Evolutionary conservation across 768 basidiomycete genomes (phyloP), one percentile per base, ranked within the genome.

Genomic region (Mycena alexandri): DNA sequence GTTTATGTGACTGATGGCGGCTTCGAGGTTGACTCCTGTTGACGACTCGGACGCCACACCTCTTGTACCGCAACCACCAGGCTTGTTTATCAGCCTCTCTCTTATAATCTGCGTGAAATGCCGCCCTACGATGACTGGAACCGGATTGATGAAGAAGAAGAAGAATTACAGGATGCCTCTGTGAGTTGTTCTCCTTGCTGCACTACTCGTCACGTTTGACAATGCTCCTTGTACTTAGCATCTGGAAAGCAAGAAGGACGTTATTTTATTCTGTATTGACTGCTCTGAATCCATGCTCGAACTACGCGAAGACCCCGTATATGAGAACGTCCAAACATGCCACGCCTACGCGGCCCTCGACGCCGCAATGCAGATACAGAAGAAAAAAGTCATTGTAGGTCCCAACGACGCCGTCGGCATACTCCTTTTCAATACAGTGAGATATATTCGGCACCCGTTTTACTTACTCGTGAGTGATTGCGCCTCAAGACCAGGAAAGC

Each of bases 211-310:
- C 48, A 50, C 25, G 33, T 48, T 19, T 47, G 5, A 1, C 11
- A 13, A 67, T 17, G 24, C 47, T 51, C 61, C 65, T 65, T 43
- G 3, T 60, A n/a, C 46, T 52, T 9, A 93, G 92, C 84, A 84
- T 65, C 86, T 87, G 68, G 93, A 94, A 68, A 88, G 88, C 57
- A 90, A 90, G 70, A 87, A 87, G 67, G 95, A 98, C 73, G 93
- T 95, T 36, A 91, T 97, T 51, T 79, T 99, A n/a, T 98, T 98
- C 81, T 93, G 93, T 77, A 94, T 99, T 64, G 96, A 99, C 78
- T 95, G 94, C 68, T 97, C 96, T 0, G 83, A 87, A 60, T 93
- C 94, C 13, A 98, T 99, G 97, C 90, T 93, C 25, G 83, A 82
- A 42, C 86, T 91, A 47, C 83, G 83, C 54, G 90, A 92, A 25